A percentile compares a stretch with the other conserved stretches of the same genome.
These are phyloP conservation scores for Suhomyces bokatorum DNA, from an alignment of 1,139 yeast genomes.

Conservation along the genomic window DNA sequence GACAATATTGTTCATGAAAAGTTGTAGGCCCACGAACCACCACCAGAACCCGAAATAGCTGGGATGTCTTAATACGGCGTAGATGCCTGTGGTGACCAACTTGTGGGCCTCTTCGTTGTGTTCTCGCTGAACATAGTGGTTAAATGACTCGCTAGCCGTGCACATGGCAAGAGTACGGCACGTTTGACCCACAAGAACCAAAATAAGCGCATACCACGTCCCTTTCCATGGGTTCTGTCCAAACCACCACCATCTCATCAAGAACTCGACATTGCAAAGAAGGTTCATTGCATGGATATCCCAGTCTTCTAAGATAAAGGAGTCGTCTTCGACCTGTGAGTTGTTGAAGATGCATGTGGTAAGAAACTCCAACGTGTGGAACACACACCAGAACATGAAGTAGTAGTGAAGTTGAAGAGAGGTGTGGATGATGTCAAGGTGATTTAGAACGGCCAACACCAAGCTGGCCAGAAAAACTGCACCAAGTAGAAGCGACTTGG, in stretches of 20 bases:
- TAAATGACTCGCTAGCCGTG: conserved; percentile 85
- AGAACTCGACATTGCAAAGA: conserved; percentile 28
- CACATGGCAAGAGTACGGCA: conserved; percentile 78
- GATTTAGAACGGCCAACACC: conserved; percentile 12
- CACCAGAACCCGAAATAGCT: conserved; percentile 88
- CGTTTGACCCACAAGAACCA: conserved; percentile 61
- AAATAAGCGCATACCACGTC: conserved; percentile 2
- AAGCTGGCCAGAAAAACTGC: conserved; percentile 20
- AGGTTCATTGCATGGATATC: conserved; percentile 65
- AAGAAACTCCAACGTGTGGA: conserved; percentile 81
- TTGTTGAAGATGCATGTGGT: conserved; percentile 76
- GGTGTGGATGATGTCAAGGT: conserved; percentile 4
- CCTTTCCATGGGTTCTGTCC: conserved; percentile 3
- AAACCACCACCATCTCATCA: conserved; percentile 7
- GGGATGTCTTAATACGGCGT: conserved; percentile 73
- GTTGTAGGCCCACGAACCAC: conserved; percentile 90
- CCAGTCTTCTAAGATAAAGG: conserved; percentile 77
- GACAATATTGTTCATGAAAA: conserved; percentile 57
- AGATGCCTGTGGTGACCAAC: conserved; percentile 74
- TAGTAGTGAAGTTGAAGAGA: conserved; percentile 35
- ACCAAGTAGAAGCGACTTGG: conserved; percentile 38
- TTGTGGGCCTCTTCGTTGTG: conserved; percentile 54
- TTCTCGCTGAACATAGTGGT: conserved; percentile 67
- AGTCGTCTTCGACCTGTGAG: conserved; percentile 64
- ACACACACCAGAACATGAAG: conserved; percentile 52